Evolutionary conservation across 345 rosid species (phyloP).

Genomic region (Cardamine resedifolia): DNA sequence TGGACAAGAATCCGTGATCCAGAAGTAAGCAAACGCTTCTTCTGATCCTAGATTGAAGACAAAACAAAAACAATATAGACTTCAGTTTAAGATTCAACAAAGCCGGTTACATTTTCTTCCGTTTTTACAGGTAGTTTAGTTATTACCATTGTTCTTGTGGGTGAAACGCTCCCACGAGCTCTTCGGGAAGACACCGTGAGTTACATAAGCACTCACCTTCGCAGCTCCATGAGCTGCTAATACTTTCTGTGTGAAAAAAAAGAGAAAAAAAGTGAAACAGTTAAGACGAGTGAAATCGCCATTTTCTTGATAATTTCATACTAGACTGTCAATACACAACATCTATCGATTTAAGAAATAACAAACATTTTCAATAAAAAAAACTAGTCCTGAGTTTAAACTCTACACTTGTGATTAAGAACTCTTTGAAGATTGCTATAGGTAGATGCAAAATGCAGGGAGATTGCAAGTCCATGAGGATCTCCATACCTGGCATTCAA

Average conservation of each 20-base stretch:
- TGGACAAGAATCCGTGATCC: slow-evolving; percentile 99
- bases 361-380: neutral
- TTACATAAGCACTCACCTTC: slow-evolving; percentile 95
- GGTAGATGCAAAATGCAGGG: neutral
- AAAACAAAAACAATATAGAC: neutral
- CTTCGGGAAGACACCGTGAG: slow-evolving; percentile 95
- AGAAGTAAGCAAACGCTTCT: slow-evolving; percentile 75
- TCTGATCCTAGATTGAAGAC: slow-evolving; percentile 39
- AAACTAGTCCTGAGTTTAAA: neutral
- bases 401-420: neutral
- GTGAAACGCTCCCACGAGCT: slow-evolving; percentile 88
- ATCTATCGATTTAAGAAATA: neutral
- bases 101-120: neutral
- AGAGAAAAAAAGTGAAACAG: neutral
- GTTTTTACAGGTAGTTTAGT: neutral
- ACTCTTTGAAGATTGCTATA: neutral
- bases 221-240: slow-evolving; percentile 84
- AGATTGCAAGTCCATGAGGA: neutral
- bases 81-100: slow-evolving; percentile 1
- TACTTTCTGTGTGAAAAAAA: slow-evolving; percentile 64
- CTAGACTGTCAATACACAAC: slow-evolving; percentile 1
- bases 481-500: slow-evolving; percentile 84
- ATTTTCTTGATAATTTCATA: neutral
- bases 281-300: neutral
- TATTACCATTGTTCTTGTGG: slow-evolving; percentile 57